Conservation (phyloP, 2,329 filamentous ascomycete genomes). For the Phialophora verrucosa region DNA sequence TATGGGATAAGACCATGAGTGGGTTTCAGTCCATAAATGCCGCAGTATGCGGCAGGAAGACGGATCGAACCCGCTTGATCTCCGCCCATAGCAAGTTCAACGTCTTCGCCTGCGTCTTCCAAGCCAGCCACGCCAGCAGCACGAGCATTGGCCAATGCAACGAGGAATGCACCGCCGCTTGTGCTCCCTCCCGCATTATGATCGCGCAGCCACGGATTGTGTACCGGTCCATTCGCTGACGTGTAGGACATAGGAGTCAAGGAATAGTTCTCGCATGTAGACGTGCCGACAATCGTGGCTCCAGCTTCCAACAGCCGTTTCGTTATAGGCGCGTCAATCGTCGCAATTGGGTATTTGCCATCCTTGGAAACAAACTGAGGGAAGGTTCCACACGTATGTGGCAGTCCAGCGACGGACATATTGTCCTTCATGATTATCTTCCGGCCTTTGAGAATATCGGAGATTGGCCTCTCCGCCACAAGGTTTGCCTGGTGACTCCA, state of each 20-base stretch:
- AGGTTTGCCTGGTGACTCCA: conserved; percentile 50
- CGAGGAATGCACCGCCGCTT: conserved; percentile 46
- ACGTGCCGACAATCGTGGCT: conserved; percentile 45
- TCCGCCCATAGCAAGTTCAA: conserved; percentile 48
- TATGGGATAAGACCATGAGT: conserved; percentile 59
- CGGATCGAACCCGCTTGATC: conserved; percentile 51
- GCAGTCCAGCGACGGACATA: conserved; percentile 46
- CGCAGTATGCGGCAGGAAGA: conserved; percentile 49
- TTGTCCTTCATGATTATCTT: conserved; percentile 48
- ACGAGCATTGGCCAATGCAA: conserved; percentile 39
- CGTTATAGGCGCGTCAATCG: conserved; percentile 47
- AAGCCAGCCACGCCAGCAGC: conserved; percentile 30
- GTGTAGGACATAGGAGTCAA: conserved; percentile 47
- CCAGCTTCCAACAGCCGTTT: conserved; percentile 46
- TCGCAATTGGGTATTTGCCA: conserved; percentile 42
- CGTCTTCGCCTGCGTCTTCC: conserved; percentile 41
- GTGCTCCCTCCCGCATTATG: conserved; percentile 48
- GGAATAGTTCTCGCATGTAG: conserved; percentile 50
- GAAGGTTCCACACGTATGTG: conserved; percentile 46
- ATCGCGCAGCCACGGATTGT: conserved; percentile 45
- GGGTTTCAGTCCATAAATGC: conserved; percentile 55
- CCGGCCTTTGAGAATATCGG: conserved; percentile 41
- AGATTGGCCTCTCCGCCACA: conserved; percentile 39
- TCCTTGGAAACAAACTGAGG: conserved; percentile 42
- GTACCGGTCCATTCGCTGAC: conserved; percentile 46